Base-by-base conservation (phyloP, 148 eudicot genomes). In the Heliamphora exappendiculata region DNA sequence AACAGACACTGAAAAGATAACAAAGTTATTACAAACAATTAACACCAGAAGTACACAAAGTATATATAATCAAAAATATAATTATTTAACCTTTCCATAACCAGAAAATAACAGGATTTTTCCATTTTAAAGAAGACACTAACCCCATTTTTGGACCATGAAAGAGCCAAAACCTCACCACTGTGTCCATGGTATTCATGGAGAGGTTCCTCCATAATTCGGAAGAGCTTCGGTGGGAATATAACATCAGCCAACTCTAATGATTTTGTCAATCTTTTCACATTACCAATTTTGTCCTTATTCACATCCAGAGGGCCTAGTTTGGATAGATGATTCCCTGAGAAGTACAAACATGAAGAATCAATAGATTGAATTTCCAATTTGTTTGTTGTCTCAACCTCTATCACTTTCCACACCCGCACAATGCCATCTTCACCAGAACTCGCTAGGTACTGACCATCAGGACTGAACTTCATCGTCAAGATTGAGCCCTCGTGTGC, bases 131-230 rank as follows among this genome's bases (percentile, higher is more conserved):
- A 62, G 37, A 58, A 50, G 37, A 74, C 67, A 89, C 93, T 75
- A 65, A 94, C 98, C 93, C 88, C 86, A 63, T 83, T 85, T 44
- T 80, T 86, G 26, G 94, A 90, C 98, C 98, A 93, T 20, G 98
- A 86, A 69, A 93, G 86, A 80, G 90, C 92, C 81, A 91, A 80
- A 65, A 95, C 86, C 74, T 93, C 93, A 2, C 93, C 91, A 68
- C 77, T 70, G 71, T 92, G 99, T 64, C 96, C 99, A 80, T 76
- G 82, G 73, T 92, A 91, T 83, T 86, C 91, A 33, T 89, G 88
- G 50, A 87, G 11, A 19, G 97, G 96, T 82, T 86, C 85, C 87
- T 95, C 97, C 71, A 82, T 53, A 8, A 95, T 76, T 39, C 79
- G 87, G 73, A 95, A 95, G 53, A 79, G 79, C 82, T 87, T 92